Evolutionary conservation across 2,329 filamentous ascomycete species (phyloP).

Genomic region (Ophiocordyceps australis): DNA sequence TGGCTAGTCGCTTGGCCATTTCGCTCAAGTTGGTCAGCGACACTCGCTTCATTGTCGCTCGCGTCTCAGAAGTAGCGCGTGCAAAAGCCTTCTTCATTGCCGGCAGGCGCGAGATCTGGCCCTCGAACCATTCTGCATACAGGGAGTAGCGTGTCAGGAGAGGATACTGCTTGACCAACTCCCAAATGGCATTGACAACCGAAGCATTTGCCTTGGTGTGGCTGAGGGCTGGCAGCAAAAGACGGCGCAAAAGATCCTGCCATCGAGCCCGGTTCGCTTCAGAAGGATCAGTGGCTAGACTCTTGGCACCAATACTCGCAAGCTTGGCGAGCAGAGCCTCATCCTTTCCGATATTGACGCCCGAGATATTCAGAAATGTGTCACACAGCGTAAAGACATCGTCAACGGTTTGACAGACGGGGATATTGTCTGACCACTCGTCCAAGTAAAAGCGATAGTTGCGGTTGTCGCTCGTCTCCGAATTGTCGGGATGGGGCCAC

Average conservation of each 20-base stretch:
- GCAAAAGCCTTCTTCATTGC: slow-evolving; percentile 67
- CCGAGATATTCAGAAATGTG: slow-evolving; percentile 69
- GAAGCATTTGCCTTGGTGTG: slow-evolving; percentile 72
- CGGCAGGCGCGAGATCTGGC: slow-evolving; percentile 56
- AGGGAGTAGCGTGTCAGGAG: slow-evolving; percentile 65
- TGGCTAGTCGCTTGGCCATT: slow-evolving; percentile 78
- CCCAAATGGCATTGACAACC: slow-evolving; percentile 72
- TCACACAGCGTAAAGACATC: slow-evolving; percentile 79
- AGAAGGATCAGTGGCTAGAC: slow-evolving; percentile 51
- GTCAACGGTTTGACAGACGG: slow-evolving; percentile 75
- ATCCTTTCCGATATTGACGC: slow-evolving; percentile 80
- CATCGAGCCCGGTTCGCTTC: slow-evolving; percentile 57
- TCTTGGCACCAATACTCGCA: slow-evolving; percentile 67
- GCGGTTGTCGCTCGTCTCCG: slow-evolving; percentile 56
- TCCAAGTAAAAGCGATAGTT: slow-evolving; percentile 94
- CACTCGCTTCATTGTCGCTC: slow-evolving; percentile 73
- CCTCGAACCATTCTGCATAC: slow-evolving; percentile 85
- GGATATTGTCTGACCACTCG: slow-evolving; percentile 88
- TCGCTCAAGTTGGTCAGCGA: slow-evolving; percentile 71
- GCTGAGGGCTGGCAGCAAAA: slow-evolving; percentile 78
- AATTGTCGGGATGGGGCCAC: slow-evolving; percentile 71
- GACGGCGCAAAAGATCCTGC: slow-evolving; percentile 65
- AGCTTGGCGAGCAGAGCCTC: slow-evolving; percentile 61
- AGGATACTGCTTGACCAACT: slow-evolving; percentile 63
- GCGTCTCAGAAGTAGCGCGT: slow-evolving; percentile 59